Percentiles rank a stretch among this genome's conserved stretches.
phyloP scores from a whole-genome alignment of 148 eudicot species.

The Spergularia bocconei region DNA sequence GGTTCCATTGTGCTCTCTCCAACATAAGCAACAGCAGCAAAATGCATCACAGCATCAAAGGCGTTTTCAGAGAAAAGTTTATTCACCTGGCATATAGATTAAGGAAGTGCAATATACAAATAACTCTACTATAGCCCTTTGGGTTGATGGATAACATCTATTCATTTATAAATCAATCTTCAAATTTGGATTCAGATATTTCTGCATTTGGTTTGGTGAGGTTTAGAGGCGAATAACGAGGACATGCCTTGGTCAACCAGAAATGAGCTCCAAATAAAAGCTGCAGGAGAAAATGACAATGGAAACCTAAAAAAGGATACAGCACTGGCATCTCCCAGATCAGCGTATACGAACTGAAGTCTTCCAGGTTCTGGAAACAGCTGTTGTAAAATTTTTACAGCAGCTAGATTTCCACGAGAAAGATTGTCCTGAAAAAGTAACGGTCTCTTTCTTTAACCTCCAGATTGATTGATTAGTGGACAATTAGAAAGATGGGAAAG shows the following conservation, averaged over 20 bases:
- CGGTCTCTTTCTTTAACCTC: slow-evolving; percentile 9
- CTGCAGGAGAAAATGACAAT: background rate
- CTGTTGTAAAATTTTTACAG: slow-evolving; percentile 66
- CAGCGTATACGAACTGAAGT: slow-evolving; percentile 86
- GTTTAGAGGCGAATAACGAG: background rate
- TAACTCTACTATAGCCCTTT: background rate
- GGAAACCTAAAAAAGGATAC: slow-evolving; percentile 43
- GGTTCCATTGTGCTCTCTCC: slow-evolving; percentile 97
- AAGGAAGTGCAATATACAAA: slow-evolving; percentile 33
- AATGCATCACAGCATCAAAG: slow-evolving; percentile 95
- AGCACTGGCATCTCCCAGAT: slow-evolving; percentile 72
- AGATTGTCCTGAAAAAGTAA: slow-evolving; percentile 65
- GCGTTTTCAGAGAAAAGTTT: slow-evolving; percentile 86
- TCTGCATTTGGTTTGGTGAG: too few relatives aligned
- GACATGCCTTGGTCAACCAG: background rate
- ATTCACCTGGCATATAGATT: slow-evolving; percentile 46
- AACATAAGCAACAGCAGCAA: slow-evolving; percentile 97
- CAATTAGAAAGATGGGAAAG: slow-evolving; percentile 1
- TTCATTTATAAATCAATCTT: background rate
- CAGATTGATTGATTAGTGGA: background rate
- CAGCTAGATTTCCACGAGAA: slow-evolving; percentile 90
- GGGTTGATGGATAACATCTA: background rate
- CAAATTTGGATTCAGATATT: background rate
- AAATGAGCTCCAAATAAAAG: background rate
- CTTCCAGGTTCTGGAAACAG: slow-evolving; percentile 80